phyloP scores from a whole-genome alignment of 331 rosid genomes.

The Rhamnella rubrinervis region DNA sequence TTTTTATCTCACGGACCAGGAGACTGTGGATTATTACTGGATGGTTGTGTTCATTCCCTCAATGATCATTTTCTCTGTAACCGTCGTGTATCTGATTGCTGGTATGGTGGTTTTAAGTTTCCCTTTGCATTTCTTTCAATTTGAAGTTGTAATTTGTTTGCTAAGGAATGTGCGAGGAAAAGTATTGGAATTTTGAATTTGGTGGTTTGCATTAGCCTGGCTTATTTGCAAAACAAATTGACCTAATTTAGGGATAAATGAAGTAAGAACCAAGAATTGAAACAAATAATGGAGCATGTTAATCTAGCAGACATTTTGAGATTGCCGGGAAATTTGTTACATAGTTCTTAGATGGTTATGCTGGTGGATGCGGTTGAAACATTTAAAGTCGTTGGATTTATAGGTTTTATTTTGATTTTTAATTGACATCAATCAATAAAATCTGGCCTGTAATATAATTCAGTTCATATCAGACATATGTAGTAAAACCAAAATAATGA shows the following conservation, averaged over 20 bases:
- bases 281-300: constrained; percentile 1
- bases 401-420: not conserved
- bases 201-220: not conserved
- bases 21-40: constrained; percentile 83
- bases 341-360: too few species aligned
- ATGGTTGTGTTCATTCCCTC: constrained; percentile 86
- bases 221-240: not conserved
- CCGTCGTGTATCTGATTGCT: constrained; percentile 71
- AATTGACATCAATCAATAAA: not conserved
- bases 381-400: too few species aligned
- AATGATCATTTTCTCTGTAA: constrained; percentile 45
- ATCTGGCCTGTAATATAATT: not conserved
- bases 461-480: not conserved
- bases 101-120: constrained; percentile 41
- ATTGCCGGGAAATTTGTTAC: not conserved
- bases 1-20: constrained; percentile 82
- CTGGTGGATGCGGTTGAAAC: too few species aligned
- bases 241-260: too few species aligned
- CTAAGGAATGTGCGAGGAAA: not conserved
- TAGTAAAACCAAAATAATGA: not conserved
- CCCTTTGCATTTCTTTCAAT: not conserved
- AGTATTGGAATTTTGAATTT: not conserved
- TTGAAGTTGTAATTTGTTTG: constrained; percentile 3
- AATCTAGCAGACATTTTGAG: not conserved
- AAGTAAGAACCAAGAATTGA: too few species aligned